These are phyloP conservation scores for Jamesozyma spencerorum DNA, from an alignment of 805 yeast species.

Conservation along the genomic window DNA sequence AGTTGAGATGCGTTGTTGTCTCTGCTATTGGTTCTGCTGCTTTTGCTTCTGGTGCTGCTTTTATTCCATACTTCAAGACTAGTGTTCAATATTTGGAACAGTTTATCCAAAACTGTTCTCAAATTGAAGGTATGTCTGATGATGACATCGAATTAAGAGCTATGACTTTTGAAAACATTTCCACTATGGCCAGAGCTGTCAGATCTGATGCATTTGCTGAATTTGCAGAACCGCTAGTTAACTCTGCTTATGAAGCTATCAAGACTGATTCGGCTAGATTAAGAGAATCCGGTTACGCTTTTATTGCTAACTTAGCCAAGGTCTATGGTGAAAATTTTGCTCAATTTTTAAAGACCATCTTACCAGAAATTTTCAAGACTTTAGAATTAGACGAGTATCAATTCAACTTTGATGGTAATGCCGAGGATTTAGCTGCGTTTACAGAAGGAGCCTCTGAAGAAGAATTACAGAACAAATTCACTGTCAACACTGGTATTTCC, in stretches of 20 bases:
- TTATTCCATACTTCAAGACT: constrained; percentile 74
- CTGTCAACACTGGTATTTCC: constrained; percentile 89
- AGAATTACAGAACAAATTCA: constrained; percentile 60
- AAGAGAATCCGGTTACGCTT: constrained; percentile 91
- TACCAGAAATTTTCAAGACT: constrained; percentile 78
- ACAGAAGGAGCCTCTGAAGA: constrained; percentile 47
- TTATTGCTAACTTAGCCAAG: constrained; percentile 87
- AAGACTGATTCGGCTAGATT: constrained; percentile 72
- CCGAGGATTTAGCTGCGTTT: constrained; percentile 36
- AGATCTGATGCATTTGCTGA: constrained; percentile 82
- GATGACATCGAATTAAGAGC: constrained; percentile 90
- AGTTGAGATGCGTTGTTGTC: constrained; percentile 68
- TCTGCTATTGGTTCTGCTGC: constrained; percentile 97
- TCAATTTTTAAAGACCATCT: constrained; percentile 69
- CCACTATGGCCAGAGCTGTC: constrained; percentile 94
- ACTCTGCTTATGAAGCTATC: constrained; percentile 75
- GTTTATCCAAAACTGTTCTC: constrained; percentile 60
- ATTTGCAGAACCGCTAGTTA: constrained; percentile 79
- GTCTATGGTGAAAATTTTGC: constrained; percentile 88
- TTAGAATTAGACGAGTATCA: constrained; percentile 81
- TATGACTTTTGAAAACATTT: constrained; percentile 82
- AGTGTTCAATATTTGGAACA: constrained; percentile 77
- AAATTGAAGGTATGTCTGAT: constrained; percentile 69
- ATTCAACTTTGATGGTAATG: constrained; percentile 48
- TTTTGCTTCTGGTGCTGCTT: constrained; percentile 83